A percentile compares a stretch with the other conserved stretches of the same genome.
These are phyloP conservation scores for Fonsecaea erecta DNA, from an alignment of 2,329 filamentous ascomycete species.

Conservation along the genomic window DNA sequence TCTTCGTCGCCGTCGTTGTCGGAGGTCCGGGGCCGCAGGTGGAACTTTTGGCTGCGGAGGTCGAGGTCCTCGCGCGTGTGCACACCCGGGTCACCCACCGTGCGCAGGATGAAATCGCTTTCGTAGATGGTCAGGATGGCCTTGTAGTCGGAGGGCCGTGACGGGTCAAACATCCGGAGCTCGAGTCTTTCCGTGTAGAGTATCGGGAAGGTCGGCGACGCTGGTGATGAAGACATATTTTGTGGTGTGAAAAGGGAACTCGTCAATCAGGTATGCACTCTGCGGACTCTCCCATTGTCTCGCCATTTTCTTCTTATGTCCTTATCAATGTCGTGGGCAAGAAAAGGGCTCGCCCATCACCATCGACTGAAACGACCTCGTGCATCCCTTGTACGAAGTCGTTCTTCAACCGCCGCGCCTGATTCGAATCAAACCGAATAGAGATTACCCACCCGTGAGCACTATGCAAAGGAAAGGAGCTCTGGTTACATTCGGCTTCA, in stretches of 20 bases:
- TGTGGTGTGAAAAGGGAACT: background rate
- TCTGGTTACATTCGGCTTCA: background rate
- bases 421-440: too few relatives aligned
- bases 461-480: background rate
- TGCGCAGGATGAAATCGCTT: background rate
- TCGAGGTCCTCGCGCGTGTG: slow-evolving; percentile 6
- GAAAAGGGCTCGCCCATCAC: background rate
- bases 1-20: too few relatives aligned
- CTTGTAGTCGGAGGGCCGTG: slow-evolving; percentile 9
- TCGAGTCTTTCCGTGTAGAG: slow-evolving; percentile 5
- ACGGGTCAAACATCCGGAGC: slow-evolving; percentile 16
- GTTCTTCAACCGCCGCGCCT: background rate
- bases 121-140: slow-evolving; percentile 11
- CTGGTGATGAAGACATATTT: background rate
- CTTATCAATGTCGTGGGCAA: background rate
- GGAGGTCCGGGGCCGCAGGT: background rate
- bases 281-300: background rate
- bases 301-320: too few relatives aligned
- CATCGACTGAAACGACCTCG: background rate
- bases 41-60: background rate
- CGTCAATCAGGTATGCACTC: background rate
- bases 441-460: slow-evolving; percentile 3
- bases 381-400: background rate
- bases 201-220: background rate
- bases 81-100: slow-evolving; percentile 7